phyloP scores from a whole-genome alignment of 257 asterid species.

The Capsicum baccatum region DNA sequence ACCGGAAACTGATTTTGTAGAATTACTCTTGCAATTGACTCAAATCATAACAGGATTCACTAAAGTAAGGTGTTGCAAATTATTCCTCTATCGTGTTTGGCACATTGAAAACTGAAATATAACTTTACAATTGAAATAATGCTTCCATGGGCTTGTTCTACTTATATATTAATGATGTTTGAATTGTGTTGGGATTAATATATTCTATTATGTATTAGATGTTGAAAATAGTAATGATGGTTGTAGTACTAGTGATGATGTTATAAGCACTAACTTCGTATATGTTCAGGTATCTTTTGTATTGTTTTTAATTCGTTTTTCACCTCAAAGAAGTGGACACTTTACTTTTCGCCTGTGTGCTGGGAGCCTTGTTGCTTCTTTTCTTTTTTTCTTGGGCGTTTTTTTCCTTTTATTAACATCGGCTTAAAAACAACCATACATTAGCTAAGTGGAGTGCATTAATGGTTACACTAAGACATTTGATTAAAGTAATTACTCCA shows the following conservation, averaged over 20 bases:
- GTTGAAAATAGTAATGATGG: slow-evolving; percentile 2
- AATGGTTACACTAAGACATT: background rate
- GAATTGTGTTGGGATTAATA: slow-evolving; percentile 1
- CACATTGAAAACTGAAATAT: background rate
- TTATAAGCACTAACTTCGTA: background rate
- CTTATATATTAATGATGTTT: background rate
- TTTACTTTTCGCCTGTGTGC: background rate
- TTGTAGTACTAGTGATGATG: slow-evolving; percentile 8
- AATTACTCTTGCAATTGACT: background rate
- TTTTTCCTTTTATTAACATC: background rate
- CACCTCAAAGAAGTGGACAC: background rate
- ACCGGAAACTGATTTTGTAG: background rate
- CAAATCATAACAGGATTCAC: background rate
- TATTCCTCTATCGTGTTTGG: background rate
- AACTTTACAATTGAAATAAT: background rate
- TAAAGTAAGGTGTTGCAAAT: background rate
- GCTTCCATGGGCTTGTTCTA: slow-evolving; percentile 6
- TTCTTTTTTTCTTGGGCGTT: background rate
- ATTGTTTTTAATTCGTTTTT: background rate
- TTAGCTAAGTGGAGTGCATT: background rate
- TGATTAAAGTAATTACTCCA: background rate
- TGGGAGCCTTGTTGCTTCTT: slow-evolving; percentile 11
- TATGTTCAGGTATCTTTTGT: background rate
- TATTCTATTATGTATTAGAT: background rate
- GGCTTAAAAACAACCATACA: background rate